Evolutionary conservation across 345 rosid species (phyloP), one percentile per base, ranked within the genome.

Genomic region (Eucalyptus tenuipes): DNA sequence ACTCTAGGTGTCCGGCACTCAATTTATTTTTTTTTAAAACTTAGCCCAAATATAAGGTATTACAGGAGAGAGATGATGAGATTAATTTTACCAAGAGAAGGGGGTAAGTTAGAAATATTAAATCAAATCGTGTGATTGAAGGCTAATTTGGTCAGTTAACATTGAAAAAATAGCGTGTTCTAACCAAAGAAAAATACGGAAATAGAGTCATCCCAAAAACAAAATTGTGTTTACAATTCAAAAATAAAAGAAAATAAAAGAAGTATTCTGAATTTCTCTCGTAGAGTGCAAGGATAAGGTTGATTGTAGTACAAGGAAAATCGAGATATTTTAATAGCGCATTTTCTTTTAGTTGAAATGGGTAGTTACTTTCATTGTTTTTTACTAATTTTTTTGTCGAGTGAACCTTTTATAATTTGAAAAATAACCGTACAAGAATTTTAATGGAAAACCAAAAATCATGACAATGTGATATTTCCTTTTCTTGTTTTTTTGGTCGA

Each of bases 1-100:
- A 52, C 10, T 18, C 0, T 0, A 0, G 0, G 0, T 52, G 0
- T 52, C 4, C 2, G 0, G 2, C 4, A 3, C 4, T 7, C 24
- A 27, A 27, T 59, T 59, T 12, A 27, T 24, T 59, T 59, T 24
- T 59, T 59, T 27, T 3, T 0, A 27, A 59, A 59, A 59, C 4
- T 59, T 27, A 59, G 31, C 31, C 16, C 66, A 27, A 59, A 59
- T 59, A 27, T 0, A 59, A 25, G 15, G 68, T 59, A 59, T 59
- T 59, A 27, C 0, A 6, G 31, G 31, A 59, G 15, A 59, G 68
- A 59, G 68, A 59, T 27, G 1, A 59, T 59, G 68, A 27, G 0
- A 59, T 59, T 59, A 55, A 59, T 59, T 59, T 25, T 59, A 59
- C 15, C 13, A 1, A 59, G 66, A 27, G 31, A 50, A 55, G 31